Conservation (phyloP, 1,139 yeast genomes). For the Suhomyces atakaporum region DNA sequence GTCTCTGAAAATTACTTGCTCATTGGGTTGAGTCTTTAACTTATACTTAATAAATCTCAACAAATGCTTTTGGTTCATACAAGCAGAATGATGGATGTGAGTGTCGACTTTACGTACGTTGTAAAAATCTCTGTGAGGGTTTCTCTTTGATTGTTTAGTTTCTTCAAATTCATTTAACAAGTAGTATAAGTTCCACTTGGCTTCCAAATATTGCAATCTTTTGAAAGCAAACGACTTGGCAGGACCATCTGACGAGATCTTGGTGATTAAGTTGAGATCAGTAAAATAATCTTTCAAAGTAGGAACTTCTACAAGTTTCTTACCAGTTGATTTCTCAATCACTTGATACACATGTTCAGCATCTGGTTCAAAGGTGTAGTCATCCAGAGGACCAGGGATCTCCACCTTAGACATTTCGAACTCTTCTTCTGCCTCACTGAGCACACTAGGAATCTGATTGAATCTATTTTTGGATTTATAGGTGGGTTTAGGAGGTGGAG, state of each 20-base stretch:
- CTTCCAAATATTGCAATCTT: conserved; percentile 89
- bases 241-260: conserved; percentile 90
- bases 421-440: conserved; percentile 37
- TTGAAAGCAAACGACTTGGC: conserved; percentile 96
- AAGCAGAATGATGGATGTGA: conserved; percentile 98
- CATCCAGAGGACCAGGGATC: conserved; percentile 63
- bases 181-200: conserved; percentile 92
- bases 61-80: conserved; percentile 97
- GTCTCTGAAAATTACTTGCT: conserved; percentile 91
- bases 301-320: conserved; percentile 64
- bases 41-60: conserved; percentile 92
- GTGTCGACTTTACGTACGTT: conserved; percentile 98
- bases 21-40: conserved; percentile 63
- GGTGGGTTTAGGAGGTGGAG: conserved; percentile 92
- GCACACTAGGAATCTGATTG: conserved; percentile 51
- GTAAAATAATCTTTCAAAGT: conserved; percentile 77
- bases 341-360: conserved; percentile 72
- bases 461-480: conserved; percentile 67
- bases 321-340: conserved; percentile 38
- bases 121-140: conserved; percentile 94
- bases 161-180: conserved; percentile 91
- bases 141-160: conserved; percentile 68
- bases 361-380: conserved; percentile 53
- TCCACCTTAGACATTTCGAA: conserved; percentile 62
- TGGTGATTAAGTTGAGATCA: conserved; percentile 72